phyloP scores from a whole-genome alignment of 106 monocot genomes.

The Narthecium ossifragum region DNA sequence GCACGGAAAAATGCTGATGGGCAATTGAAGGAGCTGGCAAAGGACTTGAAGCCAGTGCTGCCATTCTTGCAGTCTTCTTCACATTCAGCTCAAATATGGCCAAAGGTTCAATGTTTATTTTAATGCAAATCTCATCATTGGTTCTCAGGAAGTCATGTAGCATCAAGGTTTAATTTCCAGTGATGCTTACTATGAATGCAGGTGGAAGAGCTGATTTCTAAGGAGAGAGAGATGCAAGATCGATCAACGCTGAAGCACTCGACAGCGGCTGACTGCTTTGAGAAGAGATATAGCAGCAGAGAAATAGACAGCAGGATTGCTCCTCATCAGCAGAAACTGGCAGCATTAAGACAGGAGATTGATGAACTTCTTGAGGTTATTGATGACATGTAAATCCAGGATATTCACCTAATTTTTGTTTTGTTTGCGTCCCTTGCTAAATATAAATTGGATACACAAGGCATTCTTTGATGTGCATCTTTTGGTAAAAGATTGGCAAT shows the following conservation, averaged over 20 bases:
- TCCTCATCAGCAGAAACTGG: conserved; percentile 56
- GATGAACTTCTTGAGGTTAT: conserved; percentile 72
- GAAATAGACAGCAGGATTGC: conserved; percentile 77
- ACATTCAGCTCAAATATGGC: conserved; percentile 77
- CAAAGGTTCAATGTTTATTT: conserved; percentile 81
- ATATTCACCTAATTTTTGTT: not conserved
- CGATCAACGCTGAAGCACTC: conserved; percentile 72
- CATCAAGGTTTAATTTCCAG: too few species aligned
- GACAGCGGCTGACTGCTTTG: conserved; percentile 63
- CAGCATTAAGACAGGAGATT: conserved; percentile 60
- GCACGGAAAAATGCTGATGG: conserved; percentile 77
- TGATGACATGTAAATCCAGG: conserved; percentile 26
- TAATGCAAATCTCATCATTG: too few species aligned
- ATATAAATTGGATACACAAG: too few species aligned
- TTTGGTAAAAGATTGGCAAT: too few species aligned
- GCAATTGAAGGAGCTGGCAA: conserved; percentile 66
- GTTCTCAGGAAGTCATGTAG: too few species aligned
- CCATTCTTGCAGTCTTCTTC: conserved; percentile 68
- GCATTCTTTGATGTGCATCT: too few species aligned
- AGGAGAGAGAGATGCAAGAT: conserved; percentile 88
- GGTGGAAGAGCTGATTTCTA: conserved; percentile 80
- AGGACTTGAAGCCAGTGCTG: conserved; percentile 74
- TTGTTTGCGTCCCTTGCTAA: too few species aligned
- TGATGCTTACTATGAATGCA: conserved; percentile 29
- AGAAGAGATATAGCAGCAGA: conserved; percentile 69